Base-by-base conservation (phyloP, 1,284 basidiomycete genomes). In the Leucoagaricus sp. region DNA sequence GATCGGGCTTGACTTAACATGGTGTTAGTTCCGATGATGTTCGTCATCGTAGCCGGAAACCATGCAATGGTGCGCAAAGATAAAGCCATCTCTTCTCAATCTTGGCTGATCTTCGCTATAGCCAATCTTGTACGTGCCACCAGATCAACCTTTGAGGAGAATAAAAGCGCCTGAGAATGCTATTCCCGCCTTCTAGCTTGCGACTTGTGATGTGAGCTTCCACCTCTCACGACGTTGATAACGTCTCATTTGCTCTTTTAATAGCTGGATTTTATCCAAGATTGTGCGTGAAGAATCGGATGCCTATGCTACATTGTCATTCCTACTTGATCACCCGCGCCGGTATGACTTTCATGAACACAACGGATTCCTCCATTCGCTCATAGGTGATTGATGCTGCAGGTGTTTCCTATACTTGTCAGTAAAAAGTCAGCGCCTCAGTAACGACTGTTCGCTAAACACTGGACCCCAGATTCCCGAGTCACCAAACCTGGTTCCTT, bases 401-500 rank as follows among this genome's bases (percentile, higher is more conserved):
- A 86, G 91, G 60, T 89, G 91, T 71, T 95, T 89, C 66, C 75
- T 93, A 53, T 94, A 93, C 68, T 76, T 95, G 63, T 93, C 60
- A 36, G 69, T 67, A 4, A 8, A 31, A 19, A n/a, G 9, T 23
- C 51, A 25, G 34, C 9, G 34, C 5, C 9, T 12, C 6, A 1
- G 15, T 47, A 26, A 21, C 25, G 4, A 25, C 4, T 4, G n/a
- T n/a, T n/a, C 36, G 12, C 4, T n/a, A 15, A 33, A 33, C 31
- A 13, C 23, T 46, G 19, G 36, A 19, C 23, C 40, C 10, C 19
- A 79, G 77, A 26, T 80, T 95, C 65, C 92, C 92, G 0, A 84
- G 86, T 17, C 87, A 89, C 53, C 91, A 93, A 66, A 93, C 91
- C 1, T 92, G 90, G 87, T 91, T 91, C 62, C 76, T 94, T 15